phyloP scores from a whole-genome alignment of 495 filamentous ascomycete species.

The Xeromyces bisporus region DNA sequence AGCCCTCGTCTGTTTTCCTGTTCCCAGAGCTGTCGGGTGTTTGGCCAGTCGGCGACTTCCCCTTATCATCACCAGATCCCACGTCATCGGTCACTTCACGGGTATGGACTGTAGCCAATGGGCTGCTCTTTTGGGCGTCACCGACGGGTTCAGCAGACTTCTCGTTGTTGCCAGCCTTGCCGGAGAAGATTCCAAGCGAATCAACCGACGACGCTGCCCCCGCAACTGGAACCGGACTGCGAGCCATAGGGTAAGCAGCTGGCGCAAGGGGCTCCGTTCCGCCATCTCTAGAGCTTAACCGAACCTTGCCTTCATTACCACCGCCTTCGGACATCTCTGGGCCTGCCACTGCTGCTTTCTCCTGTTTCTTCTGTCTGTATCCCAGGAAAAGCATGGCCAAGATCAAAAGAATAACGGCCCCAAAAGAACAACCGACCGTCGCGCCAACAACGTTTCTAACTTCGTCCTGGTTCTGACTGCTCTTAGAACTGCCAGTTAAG shows the following conservation, averaged over 20 bases:
- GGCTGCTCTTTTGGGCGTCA: slow-evolving; percentile 14
- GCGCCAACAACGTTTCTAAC: slow-evolving; percentile 55
- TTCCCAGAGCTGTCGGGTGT: slow-evolving; percentile 18
- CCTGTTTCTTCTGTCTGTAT: slow-evolving; percentile 38
- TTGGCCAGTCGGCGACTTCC: background rate
- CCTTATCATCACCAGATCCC: background rate
- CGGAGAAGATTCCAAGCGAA: slow-evolving; percentile 28
- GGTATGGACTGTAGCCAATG: slow-evolving; percentile 21
- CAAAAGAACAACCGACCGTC: slow-evolving; percentile 62
- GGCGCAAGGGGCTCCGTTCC: slow-evolving; percentile 35
- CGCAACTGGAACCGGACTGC: slow-evolving; percentile 24
- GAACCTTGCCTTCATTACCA: slow-evolving; percentile 37
- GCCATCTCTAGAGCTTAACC: slow-evolving; percentile 47
- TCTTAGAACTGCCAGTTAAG: slow-evolving; percentile 13
- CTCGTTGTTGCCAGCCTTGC: slow-evolving; percentile 22
- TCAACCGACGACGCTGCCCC: slow-evolving; percentile 30
- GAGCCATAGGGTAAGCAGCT: slow-evolving; percentile 27
- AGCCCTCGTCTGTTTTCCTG: slow-evolving; percentile 38
- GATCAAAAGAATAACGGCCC: slow-evolving; percentile 50
- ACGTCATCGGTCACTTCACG: background rate
- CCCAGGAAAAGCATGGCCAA: slow-evolving; percentile 50
- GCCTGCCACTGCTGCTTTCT: slow-evolving; percentile 34
- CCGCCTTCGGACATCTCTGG: too few relatives aligned
- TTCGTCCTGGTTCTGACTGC: slow-evolving; percentile 16
- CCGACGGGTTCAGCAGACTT: slow-evolving; percentile 15